A percentile compares a stretch with the other conserved stretches of the same genome.
Conservation (phyloP, 108 stramenopile species). For the Nannochloropsis gaditana region DNA sequence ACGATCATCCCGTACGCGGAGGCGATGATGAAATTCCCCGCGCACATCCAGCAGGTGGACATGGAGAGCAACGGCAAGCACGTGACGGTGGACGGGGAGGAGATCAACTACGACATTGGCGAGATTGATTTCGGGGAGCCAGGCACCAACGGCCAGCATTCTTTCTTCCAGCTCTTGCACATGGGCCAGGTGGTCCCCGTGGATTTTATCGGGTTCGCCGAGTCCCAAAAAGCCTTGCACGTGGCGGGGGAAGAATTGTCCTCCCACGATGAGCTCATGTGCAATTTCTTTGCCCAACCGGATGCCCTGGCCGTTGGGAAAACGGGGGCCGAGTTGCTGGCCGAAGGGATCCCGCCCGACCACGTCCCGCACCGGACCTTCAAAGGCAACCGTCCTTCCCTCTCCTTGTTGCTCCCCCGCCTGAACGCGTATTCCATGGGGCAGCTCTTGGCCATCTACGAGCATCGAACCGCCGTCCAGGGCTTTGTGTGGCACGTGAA, state of each 20-base stretch:
- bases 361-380: slow-evolving; percentile 77
- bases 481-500: slow-evolving; percentile 99
- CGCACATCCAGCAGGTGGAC: slow-evolving; percentile 98
- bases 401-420: slow-evolving; percentile 80
- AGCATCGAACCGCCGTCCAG: slow-evolving; percentile 96
- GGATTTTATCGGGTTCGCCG: slow-evolving; percentile 48
- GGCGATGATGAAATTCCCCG: slow-evolving; percentile 91
- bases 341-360: slow-evolving; percentile 52
- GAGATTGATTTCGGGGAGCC: slow-evolving; percentile 99
- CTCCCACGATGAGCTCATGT: slow-evolving; percentile 96
- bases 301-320: slow-evolving; percentile 95
- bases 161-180: slow-evolving; percentile 95
- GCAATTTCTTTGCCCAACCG: slow-evolving; percentile 96
- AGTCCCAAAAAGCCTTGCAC: slow-evolving; percentile 45
- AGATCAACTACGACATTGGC: slow-evolving; percentile 58
- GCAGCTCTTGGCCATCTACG: slow-evolving; percentile 90
- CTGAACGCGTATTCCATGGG: slow-evolving; percentile 90
- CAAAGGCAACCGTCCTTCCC: slow-evolving; percentile 92
- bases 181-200: slow-evolving; percentile 36
- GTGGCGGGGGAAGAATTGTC: slow-evolving; percentile 40
- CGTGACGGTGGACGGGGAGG: slow-evolving; percentile 72
- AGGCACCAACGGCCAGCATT: slow-evolving; percentile 99
- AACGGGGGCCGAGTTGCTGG: slow-evolving; percentile 66
- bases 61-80: slow-evolving; percentile 89
- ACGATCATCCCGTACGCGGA: slow-evolving; percentile 94